phyloP scores from a whole-genome alignment of 306 rosid species.

The Cucumis hystrix region DNA sequence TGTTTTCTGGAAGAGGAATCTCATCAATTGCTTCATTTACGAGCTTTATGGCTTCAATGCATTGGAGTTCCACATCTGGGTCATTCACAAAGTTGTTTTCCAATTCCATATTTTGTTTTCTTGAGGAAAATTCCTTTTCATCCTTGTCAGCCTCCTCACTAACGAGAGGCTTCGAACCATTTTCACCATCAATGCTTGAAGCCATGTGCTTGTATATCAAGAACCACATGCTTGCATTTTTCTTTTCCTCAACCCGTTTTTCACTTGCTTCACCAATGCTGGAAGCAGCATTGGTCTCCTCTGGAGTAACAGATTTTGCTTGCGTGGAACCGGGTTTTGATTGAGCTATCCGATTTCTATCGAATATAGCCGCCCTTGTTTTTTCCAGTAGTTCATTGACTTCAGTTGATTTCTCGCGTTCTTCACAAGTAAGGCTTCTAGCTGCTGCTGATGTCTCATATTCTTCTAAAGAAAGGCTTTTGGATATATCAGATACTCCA shows the following conservation, averaged over 20 bases:
- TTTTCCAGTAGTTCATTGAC: not conserved
- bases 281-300: not conserved
- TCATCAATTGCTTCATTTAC: slow-evolving; percentile 91
- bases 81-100: slow-evolving; percentile 18
- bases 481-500: slow-evolving; percentile 13
- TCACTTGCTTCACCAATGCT: slow-evolving; percentile 21
- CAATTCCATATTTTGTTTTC: slow-evolving; percentile 6
- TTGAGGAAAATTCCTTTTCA: not conserved
- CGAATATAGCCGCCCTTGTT: not conserved
- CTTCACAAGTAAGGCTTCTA: not conserved
- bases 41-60: slow-evolving; percentile 66
- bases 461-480: slow-evolving; percentile 14
- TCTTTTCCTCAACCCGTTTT: slow-evolving; percentile 27
- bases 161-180: slow-evolving; percentile 24
- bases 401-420: not conserved
- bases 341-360: not conserved
- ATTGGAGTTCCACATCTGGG: slow-evolving; percentile 31
- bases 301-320: not conserved
- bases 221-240: slow-evolving; percentile 47
- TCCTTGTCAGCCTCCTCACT: slow-evolving; percentile 17
- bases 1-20: slow-evolving; percentile 52
- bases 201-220: slow-evolving; percentile 78
- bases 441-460: slow-evolving; percentile 20
- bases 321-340: not conserved
- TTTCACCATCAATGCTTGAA: slow-evolving; percentile 30